These are phyloP conservation scores for Zygotorulaspora florentina DNA, from an alignment of 805 yeast genomes.

Conservation along the genomic window DNA sequence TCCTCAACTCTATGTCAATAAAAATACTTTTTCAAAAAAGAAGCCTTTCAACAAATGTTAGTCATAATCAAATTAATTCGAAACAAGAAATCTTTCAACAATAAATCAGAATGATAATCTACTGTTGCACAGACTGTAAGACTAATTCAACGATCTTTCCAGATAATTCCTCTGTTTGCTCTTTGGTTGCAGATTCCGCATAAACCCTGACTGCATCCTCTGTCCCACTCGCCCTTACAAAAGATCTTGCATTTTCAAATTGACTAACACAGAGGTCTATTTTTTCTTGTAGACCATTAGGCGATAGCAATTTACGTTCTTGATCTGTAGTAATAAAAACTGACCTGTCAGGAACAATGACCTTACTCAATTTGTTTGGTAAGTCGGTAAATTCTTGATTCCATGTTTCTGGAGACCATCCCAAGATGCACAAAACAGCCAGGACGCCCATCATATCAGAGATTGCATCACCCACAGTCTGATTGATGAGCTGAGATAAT, in stretches of 20 bases:
- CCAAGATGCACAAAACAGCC: conserved; percentile 53
- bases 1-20: too few relatives aligned
- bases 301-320: conserved; percentile 74
- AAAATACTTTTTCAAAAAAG: too few relatives aligned
- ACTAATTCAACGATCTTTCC: conserved; percentile 39
- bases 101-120: neutral
- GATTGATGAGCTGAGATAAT: conserved; percentile 76
- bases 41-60: too few relatives aligned
- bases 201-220: conserved; percentile 96
- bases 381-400: conserved; percentile 70
- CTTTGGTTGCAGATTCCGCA: conserved; percentile 69
- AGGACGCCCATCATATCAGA: conserved; percentile 83
- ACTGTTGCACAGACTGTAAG: conserved; percentile 2
- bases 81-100: too few relatives aligned
- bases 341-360: conserved; percentile 75
- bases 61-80: too few relatives aligned
- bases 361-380: conserved; percentile 82
- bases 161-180: conserved; percentile 47
- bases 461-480: conserved; percentile 97
- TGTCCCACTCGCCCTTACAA: conserved; percentile 96
- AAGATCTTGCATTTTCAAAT: conserved; percentile 67
- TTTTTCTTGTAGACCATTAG: conserved; percentile 67
- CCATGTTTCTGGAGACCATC: conserved; percentile 68
- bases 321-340: conserved; percentile 83
- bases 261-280: conserved; percentile 63